These are phyloP conservation scores for Zymoseptoria tritici DNA, from an alignment of 2,329 filamentous ascomycete species.

Conservation along the genomic window DNA sequence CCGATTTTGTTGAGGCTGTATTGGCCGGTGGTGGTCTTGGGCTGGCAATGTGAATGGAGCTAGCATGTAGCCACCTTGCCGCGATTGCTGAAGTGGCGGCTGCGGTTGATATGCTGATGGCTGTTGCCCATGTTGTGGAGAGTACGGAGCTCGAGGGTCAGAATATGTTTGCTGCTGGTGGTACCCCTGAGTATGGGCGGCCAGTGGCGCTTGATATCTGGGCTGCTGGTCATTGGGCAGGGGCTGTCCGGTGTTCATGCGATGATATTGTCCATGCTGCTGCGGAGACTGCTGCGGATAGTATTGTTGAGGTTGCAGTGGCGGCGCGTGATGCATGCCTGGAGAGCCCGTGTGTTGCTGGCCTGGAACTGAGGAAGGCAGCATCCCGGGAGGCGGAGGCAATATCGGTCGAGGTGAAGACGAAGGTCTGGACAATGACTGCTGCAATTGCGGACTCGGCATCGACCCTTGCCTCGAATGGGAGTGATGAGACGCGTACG, in stretches of 20 bases:
- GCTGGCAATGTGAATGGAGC: slow-evolving; percentile 42
- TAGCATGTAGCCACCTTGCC: slow-evolving; percentile 37
- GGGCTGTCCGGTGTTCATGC: slow-evolving; percentile 3
- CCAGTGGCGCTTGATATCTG: slow-evolving; percentile 17
- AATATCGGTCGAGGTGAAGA: slow-evolving; percentile 32
- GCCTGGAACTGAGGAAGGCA: slow-evolving; percentile 28
- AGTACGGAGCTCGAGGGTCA: slow-evolving; percentile 22
- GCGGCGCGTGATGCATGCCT: slow-evolving; percentile 9
- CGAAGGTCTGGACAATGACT: slow-evolving; percentile 24
- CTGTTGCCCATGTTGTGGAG: slow-evolving; percentile 24
- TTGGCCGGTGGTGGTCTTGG: slow-evolving; percentile 33
- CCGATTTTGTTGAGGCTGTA: slow-evolving; percentile 15
- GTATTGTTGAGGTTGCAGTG: slow-evolving; percentile 28
- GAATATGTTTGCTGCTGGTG: slow-evolving; percentile 22
- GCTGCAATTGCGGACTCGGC: slow-evolving; percentile 28
- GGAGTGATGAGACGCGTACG: slow-evolving; percentile 29
- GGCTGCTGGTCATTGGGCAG: not conserved
- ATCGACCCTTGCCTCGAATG: slow-evolving; percentile 20
- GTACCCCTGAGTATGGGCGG: slow-evolving; percentile 27
- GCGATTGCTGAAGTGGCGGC: slow-evolving; percentile 16
- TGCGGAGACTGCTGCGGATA: slow-evolving; percentile 19
- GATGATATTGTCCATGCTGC: slow-evolving; percentile 16
- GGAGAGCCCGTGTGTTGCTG: slow-evolving; percentile 13
- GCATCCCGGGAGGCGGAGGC: slow-evolving; percentile 31
- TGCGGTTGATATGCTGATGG: slow-evolving; percentile 20